Base-by-base conservation (phyloP, 352 stramenopile genomes). In the Phytophthora macrochlamydospora region DNA sequence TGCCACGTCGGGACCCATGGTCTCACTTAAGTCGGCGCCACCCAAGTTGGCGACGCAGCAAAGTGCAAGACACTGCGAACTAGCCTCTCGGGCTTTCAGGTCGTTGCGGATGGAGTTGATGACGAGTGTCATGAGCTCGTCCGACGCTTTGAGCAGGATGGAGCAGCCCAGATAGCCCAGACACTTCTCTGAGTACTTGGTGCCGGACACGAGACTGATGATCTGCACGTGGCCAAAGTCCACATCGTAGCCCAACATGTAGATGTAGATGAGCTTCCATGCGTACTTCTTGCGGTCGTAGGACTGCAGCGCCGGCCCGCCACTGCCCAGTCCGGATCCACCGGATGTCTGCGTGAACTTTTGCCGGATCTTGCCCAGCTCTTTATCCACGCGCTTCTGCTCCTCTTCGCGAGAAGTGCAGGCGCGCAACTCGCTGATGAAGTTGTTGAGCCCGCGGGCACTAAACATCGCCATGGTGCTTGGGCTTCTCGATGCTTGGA, bases 241-340 rank as follows among this genome's bases (percentile, higher is more conserved):
- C 55, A 99, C 97, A 76, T 99, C 97, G 76, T 99, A 99, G 57
- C 97, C 97, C 50, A 99, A 78, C 81, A 99, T 98, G 78, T 98
- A 98, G 77, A 99, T 99, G 81, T 99, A 99, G 30, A 99, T 97
- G 59, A 99, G 81, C 83, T 99, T 99, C 97, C 97, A 99, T 49
- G 98, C 95, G 78, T 99, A 99, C 78, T 99, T 99, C 74, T 99
- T 99, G 58, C 97, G 90, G 75, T 99, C 93, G 76, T 99, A 99
- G 44, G 90, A 96, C 64, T 93, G 96, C 35, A 99, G 78, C 38
- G 71, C 59, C 35, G 81, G 78, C 18, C 62, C 67, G 18, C 67
- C 62, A 30, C 67, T 42, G 7, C 67, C 62, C 33, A 75, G 35
- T 8, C 56, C 67, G 30, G 56, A 70, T 33, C 18, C 50, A 37